Evolutionary conservation across 2,329 filamentous ascomycete genomes (phyloP).

Genomic region (Sarocladiaceae sp.): DNA sequence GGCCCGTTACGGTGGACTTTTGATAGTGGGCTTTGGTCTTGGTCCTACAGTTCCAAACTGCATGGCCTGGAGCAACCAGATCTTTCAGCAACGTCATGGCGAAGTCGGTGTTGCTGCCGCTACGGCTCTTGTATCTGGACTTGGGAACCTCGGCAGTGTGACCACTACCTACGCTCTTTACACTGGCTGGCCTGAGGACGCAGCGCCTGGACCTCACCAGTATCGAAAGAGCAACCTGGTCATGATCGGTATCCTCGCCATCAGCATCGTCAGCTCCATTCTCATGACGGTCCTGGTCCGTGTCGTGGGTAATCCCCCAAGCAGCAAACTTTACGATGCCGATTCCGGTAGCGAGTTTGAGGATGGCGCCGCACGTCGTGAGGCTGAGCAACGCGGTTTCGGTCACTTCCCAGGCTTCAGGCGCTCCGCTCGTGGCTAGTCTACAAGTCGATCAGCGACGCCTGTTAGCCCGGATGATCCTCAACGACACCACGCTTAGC

Average conservation of each 20-base stretch:
- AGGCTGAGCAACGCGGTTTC: slow-evolving; percentile 53
- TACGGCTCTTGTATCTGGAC: slow-evolving; percentile 75
- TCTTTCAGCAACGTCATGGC: slow-evolving; percentile 83
- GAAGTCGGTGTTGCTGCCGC: slow-evolving; percentile 88
- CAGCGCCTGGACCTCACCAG: slow-evolving; percentile 57
- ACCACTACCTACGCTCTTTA: slow-evolving; percentile 86
- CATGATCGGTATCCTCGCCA: slow-evolving; percentile 78
- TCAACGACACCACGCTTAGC: slow-evolving; percentile 1
- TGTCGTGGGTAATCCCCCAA: slow-evolving; percentile 48
- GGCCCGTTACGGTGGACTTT: slow-evolving; percentile 81
- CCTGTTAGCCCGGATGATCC: background rate
- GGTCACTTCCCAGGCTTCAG: slow-evolving; percentile 15
- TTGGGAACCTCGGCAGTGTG: slow-evolving; percentile 82
- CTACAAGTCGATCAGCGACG: background rate
- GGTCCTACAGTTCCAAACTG: slow-evolving; percentile 87
- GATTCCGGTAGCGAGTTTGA: slow-evolving; percentile 40
- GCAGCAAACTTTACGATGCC: slow-evolving; percentile 34
- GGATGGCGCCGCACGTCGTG: slow-evolving; percentile 56
- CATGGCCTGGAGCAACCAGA: slow-evolving; percentile 89
- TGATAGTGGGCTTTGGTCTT: slow-evolving; percentile 85
- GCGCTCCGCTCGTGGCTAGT: slow-evolving; percentile 1
- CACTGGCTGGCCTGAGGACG: slow-evolving; percentile 76
- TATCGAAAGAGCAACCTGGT: slow-evolving; percentile 79
- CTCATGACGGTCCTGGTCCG: slow-evolving; percentile 62
- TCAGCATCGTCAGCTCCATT: slow-evolving; percentile 68